phyloP scores from a whole-genome alignment of 768 basidiomycete species.

The Suillus discolor region DNA sequence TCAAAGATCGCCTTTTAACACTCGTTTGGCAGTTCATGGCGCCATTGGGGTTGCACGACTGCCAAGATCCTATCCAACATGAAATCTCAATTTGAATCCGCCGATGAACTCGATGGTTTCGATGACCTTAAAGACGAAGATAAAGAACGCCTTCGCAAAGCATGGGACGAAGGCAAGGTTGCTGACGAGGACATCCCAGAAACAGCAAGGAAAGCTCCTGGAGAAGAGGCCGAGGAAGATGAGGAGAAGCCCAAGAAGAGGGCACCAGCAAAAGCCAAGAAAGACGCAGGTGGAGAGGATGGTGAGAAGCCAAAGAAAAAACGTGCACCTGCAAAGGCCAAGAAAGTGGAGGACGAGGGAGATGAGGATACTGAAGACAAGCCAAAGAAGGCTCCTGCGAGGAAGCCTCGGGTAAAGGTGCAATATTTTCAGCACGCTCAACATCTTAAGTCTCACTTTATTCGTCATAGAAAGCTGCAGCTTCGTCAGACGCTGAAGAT shows the following conservation, averaged over 20 bases:
- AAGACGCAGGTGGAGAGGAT: slow-evolving; percentile 36
- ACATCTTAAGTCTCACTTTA: slow-evolving; percentile 12
- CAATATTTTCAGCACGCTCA: not conserved
- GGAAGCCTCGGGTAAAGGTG: slow-evolving; percentile 41
- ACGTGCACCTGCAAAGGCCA: slow-evolving; percentile 30
- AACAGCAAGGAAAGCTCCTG: slow-evolving; percentile 61
- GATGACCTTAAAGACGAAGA: slow-evolving; percentile 73
- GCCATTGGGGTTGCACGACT: slow-evolving; percentile 91
- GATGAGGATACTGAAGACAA: slow-evolving; percentile 37
- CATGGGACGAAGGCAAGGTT: slow-evolving; percentile 78
- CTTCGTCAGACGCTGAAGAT: slow-evolving; percentile 29
- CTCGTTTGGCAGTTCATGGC: slow-evolving; percentile 59
- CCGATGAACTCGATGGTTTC: slow-evolving; percentile 83
- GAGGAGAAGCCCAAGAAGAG: slow-evolving; percentile 61
- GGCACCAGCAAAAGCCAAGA: slow-evolving; percentile 42
- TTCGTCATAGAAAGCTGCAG: slow-evolving; percentile 27
- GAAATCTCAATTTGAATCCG: slow-evolving; percentile 58
- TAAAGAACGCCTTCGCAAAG: slow-evolving; percentile 67
- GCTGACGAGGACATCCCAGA: slow-evolving; percentile 84
- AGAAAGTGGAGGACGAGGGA: slow-evolving; percentile 36
- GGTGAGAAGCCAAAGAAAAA: slow-evolving; percentile 40
- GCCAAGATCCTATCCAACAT: slow-evolving; percentile 68
- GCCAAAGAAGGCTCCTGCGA: slow-evolving; percentile 34
- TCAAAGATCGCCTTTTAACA: slow-evolving; percentile 5
- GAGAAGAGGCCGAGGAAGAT: slow-evolving; percentile 45